Evolutionary conservation across 306 rosid genomes (phyloP), one percentile per base, ranked within the genome.

Genomic region (Sechiopsis laciniata): DNA sequence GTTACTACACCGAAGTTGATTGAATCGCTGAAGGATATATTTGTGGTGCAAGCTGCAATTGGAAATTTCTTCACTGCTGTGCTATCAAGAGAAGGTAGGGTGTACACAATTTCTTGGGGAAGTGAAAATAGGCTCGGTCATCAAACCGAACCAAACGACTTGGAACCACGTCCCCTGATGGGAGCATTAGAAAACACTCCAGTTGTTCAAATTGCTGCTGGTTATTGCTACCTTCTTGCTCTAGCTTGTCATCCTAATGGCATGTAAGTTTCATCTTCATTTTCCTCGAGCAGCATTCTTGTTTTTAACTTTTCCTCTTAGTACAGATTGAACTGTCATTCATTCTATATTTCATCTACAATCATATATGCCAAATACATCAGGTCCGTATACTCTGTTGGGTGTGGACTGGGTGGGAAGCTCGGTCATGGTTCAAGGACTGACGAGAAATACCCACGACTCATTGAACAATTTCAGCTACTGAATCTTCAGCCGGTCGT

Each of bases 351-450:
- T 71, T 26, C 35, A 71, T 51, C 14, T 71, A 19, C 17, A 19
- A 66, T 66, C 55, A 32, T 66, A 52, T 24, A 8, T 29, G 37
- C 29, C 10, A 55, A 71, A 52, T 26, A 56, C 70, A 16, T 32
- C 85, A 94, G 98, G 98, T 89, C 96, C 0, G 94, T 94, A 4
- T 94, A 86, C 83, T 94, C 98, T 10, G 97, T 94, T 76, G 98
- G 98, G 5, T 93, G 98, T 67, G 98, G 98, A 83, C 80, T 93
- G 83, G 98, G 98, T 13, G 97, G 98, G 77, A 93, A 93, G 88
- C 93, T 93, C 29, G 98, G 98, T 71, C 98, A 93, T 0, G 96
- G 98, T 52, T 64, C 86, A 57, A 87, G 87, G 83, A 87, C 89
- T 2, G 96, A 93, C 77, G 98, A 93, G 77, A 93, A 90, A 81